phyloP scores from a whole-genome alignment of 2,329 filamentous ascomycete genomes.

The Pseudogymnoascus sp. region DNA sequence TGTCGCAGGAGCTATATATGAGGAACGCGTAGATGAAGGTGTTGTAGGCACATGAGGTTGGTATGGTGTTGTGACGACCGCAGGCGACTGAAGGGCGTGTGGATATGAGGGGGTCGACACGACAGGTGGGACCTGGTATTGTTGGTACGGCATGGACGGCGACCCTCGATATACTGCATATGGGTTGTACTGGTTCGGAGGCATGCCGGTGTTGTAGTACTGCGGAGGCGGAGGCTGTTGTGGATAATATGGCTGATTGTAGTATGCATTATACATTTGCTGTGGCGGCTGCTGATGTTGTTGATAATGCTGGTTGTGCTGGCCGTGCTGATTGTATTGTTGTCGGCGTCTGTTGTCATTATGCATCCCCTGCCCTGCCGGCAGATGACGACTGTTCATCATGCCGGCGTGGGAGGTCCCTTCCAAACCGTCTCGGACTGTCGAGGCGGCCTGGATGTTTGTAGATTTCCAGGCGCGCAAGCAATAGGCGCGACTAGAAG shows the following conservation, averaged over 20 bases:
- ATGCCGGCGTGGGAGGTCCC: slow-evolving; percentile 53
- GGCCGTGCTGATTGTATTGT: slow-evolving; percentile 22
- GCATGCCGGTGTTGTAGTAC: slow-evolving; percentile 45
- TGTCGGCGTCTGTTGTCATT: slow-evolving; percentile 26
- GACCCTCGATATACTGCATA: slow-evolving; percentile 42
- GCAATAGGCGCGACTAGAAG: slow-evolving; percentile 1
- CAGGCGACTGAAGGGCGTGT: slow-evolving; percentile 37
- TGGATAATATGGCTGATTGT: slow-evolving; percentile 41
- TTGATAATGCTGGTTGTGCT: slow-evolving; percentile 14
- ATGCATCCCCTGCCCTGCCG: slow-evolving; percentile 56
- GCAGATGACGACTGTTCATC: slow-evolving; percentile 71
- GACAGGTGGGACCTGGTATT: slow-evolving; percentile 38
- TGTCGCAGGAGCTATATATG: slow-evolving; percentile 24
- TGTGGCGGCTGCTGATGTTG: slow-evolving; percentile 29
- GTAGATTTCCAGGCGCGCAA: neutral
- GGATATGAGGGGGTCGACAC: slow-evolving; percentile 37
- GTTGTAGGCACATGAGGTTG: slow-evolving; percentile 41
- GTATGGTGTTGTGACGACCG: slow-evolving; percentile 46
- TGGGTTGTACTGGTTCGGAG: slow-evolving; percentile 38
- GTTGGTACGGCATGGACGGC: slow-evolving; percentile 41
- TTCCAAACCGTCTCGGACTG: slow-evolving; percentile 21
- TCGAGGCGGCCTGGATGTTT: slow-evolving; percentile 15
- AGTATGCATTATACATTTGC: slow-evolving; percentile 45
- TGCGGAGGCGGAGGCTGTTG: slow-evolving; percentile 49
- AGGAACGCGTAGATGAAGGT: slow-evolving; percentile 28